phyloP scores from a whole-genome alignment of 164 flowering plant species.

The Nymphaea thermarum region DNA sequence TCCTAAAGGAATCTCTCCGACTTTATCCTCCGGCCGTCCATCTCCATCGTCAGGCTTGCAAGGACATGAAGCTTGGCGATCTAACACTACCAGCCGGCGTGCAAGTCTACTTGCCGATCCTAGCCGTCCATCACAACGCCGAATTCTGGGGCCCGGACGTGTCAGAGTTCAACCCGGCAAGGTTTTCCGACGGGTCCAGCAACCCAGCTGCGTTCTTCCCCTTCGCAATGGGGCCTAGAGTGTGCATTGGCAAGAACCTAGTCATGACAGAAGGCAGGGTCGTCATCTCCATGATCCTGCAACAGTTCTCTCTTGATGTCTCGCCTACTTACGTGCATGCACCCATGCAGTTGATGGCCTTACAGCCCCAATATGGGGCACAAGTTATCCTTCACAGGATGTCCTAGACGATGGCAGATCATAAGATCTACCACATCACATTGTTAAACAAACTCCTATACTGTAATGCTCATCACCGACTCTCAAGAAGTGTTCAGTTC shows the following conservation, averaged over 20 bases:
- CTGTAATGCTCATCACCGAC: too few relatives aligned
- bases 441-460: too few relatives aligned
- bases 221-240: conserved; percentile 7
- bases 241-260: conserved; percentile 2
- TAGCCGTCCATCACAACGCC: neutral
- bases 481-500: too few relatives aligned
- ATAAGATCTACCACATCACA: neutral
- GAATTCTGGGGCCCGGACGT: conserved; percentile 5
- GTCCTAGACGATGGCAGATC: neutral
- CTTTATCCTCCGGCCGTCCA: conserved; percentile 44
- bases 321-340: neutral
- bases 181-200: conserved; percentile 1
- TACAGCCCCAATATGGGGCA: neutral
- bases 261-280: neutral
- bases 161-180: conserved; percentile 1
- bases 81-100: neutral
- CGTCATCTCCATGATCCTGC: neutral
- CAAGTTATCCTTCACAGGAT: neutral
- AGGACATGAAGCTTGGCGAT: conserved; percentile 5
- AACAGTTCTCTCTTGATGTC: neutral
- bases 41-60: conserved; percentile 22
- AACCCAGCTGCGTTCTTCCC: conserved; percentile 3
- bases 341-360: neutral
- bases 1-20: conserved; percentile 41
- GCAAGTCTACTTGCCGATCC: neutral